Conservation (phyloP, 192 early-diverging fungal genomes). For the Backusella luteola region DNA sequence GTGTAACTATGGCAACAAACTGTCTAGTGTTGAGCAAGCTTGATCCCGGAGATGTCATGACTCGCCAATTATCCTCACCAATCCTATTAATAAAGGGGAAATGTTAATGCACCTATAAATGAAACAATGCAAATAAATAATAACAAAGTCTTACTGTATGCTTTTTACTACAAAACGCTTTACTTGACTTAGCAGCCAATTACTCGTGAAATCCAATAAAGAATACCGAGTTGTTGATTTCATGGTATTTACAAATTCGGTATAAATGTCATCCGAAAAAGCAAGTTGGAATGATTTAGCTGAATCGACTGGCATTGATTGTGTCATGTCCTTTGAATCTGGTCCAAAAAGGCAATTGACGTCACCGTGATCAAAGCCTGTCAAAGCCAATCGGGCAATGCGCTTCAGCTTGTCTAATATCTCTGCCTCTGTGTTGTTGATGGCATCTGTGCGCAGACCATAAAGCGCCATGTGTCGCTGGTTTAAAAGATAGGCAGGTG, state of each 20-base stretch:
- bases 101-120: too few relatives aligned
- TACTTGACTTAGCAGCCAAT: constrained; percentile 46
- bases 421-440: constrained; percentile 16
- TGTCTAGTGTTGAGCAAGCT: constrained; percentile 75
- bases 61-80: constrained; percentile 73
- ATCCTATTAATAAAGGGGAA: constrained; percentile 25
- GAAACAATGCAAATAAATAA: neutral
- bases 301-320: constrained; percentile 35
- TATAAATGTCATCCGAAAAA: constrained; percentile 31
- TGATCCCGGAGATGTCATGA: constrained; percentile 73
- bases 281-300: constrained; percentile 32
- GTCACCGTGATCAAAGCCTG: constrained; percentile 14
- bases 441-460: constrained; percentile 8
- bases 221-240: constrained; percentile 45
- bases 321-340: constrained; percentile 38
- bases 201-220: constrained; percentile 42
- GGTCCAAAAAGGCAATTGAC: constrained; percentile 17
- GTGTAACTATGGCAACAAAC: constrained; percentile 44
- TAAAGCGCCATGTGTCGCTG: constrained; percentile 44
- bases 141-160: constrained; percentile 27
- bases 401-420: constrained; percentile 13
- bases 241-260: constrained; percentile 34
- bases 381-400: constrained; percentile 14
- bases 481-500: constrained; percentile 42
- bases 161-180: constrained; percentile 49